Conservation (phyloP, 176 grass and related monocot genomes). For the Oryza punctata region DNA sequence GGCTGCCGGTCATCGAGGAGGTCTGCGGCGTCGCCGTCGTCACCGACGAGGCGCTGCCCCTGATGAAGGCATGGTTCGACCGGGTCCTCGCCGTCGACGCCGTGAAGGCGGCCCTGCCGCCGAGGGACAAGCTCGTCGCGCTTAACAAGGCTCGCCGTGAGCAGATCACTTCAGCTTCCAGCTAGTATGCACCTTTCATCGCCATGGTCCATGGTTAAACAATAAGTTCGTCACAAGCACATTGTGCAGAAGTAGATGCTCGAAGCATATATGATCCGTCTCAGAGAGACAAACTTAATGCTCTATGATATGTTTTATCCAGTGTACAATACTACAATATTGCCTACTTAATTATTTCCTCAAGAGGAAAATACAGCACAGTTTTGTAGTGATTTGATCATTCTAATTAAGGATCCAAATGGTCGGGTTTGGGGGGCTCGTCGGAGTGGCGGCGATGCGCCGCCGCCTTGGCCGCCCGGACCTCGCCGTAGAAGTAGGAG, state of each 20-base stretch:
- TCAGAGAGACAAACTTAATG: not conserved
- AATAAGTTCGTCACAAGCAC: constrained; percentile 14
- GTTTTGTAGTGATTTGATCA: not conserved
- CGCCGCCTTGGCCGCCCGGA: constrained; percentile 30
- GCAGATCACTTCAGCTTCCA: not conserved
- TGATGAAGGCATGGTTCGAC: constrained; percentile 56
- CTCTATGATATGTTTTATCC: not conserved
- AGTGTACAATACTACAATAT: not conserved
- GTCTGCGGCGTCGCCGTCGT: constrained; percentile 22
- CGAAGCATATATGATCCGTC: not conserved
- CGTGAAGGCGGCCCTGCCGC: constrained; percentile 49
- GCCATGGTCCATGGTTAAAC: not conserved
- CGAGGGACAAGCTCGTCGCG: constrained; percentile 48
- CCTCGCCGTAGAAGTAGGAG: constrained; percentile 87
- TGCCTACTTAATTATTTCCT: constrained; percentile 25
- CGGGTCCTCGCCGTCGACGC: constrained; percentile 49
- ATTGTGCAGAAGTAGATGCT: constrained; percentile 17
- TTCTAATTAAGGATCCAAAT: constrained; percentile 36
- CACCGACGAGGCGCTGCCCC: constrained; percentile 45
- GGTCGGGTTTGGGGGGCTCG: not conserved
- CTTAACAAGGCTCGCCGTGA: constrained; percentile 44
- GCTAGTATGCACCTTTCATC: not conserved
- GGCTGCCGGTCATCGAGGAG: constrained; percentile 56
- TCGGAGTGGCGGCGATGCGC: not conserved
- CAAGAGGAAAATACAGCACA: not conserved